Evolutionary conservation across 2,329 filamentous ascomycete species (phyloP).

Genomic region (Fusarium citri): DNA sequence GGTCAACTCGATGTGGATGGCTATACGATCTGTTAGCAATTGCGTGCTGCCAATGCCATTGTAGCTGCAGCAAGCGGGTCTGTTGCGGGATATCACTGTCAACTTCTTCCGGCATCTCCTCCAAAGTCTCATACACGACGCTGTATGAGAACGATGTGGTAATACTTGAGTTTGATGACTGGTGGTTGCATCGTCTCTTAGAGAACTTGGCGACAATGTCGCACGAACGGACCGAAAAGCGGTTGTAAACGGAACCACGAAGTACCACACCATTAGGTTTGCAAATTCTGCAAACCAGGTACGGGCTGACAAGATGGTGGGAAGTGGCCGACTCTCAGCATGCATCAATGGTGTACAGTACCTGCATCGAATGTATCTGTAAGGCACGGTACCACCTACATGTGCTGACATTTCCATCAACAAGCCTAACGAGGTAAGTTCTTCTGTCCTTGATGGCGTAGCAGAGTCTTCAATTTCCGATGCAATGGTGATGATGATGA

Average conservation of each 20-base stretch:
- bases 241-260: constrained; percentile 20
- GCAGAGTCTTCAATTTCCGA: neutral
- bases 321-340: constrained; percentile 4
- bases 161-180: constrained; percentile 5
- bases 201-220: constrained; percentile 1
- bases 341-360: constrained; percentile 13
- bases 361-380: constrained; percentile 17
- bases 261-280: constrained; percentile 23
- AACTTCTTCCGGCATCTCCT: neutral
- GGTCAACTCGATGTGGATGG: neutral
- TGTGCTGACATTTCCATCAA: constrained; percentile 1
- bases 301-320: constrained; percentile 16
- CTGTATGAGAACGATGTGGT: neutral
- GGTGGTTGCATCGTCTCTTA: constrained; percentile 7
- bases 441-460: constrained; percentile 4
- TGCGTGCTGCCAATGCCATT: neutral
- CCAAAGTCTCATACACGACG: neutral
- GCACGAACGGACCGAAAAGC: constrained; percentile 18
- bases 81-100: neutral
- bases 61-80: constrained; percentile 4
- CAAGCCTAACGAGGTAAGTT: neutral
- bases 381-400: constrained; percentile 16
- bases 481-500: neutral
- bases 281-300: constrained; percentile 10
- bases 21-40: neutral